These are phyloP conservation scores for Tolypocladium album DNA, from an alignment of 2,329 filamentous ascomycete species.

Conservation along the genomic window DNA sequence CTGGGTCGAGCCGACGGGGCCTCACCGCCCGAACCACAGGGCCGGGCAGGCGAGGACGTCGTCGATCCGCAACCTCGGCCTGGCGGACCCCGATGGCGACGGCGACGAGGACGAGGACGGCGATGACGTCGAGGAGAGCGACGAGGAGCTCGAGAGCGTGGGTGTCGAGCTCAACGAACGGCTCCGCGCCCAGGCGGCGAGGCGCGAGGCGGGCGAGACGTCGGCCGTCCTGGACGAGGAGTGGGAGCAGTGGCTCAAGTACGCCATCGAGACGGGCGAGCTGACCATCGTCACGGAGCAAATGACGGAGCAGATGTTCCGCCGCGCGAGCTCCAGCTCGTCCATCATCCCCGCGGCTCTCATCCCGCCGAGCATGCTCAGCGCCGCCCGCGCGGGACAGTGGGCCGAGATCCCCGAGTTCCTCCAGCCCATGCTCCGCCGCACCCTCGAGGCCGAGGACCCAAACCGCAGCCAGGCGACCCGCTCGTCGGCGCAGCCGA, in stretches of 20 bases:
- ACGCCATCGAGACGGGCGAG: constrained; percentile 53
- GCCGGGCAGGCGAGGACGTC: constrained; percentile 3
- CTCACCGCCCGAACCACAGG: constrained; percentile 3
- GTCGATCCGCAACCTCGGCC: constrained; percentile 6
- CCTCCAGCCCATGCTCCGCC: constrained; percentile 41
- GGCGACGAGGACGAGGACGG: constrained; percentile 28
- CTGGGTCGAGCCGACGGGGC: constrained; percentile 29
- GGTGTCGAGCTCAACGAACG: constrained; percentile 53
- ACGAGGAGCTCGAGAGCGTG: constrained; percentile 42
- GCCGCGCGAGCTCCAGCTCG: constrained; percentile 11
- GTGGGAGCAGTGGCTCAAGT: constrained; percentile 67
- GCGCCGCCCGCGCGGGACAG: constrained; percentile 41
- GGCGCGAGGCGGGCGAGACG: constrained; percentile 48
- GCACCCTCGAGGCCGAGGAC: constrained; percentile 30
- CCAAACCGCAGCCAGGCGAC: constrained; percentile 1
- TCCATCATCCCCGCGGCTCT: constrained; percentile 21
- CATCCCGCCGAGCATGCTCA: constrained; percentile 41
- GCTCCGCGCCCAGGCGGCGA: constrained; percentile 52
- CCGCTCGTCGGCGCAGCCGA: neutral
- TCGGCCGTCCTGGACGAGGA: constrained; percentile 55
- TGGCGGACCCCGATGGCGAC: constrained; percentile 16
- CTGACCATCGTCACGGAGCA: constrained; percentile 36
- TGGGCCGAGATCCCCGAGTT: constrained; percentile 49
- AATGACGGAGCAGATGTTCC: constrained; percentile 25
- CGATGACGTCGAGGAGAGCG: constrained; percentile 39